Evolutionary conservation across 257 asterid genomes (phyloP).

Genomic region (Solanum lycopersicoides): DNA sequence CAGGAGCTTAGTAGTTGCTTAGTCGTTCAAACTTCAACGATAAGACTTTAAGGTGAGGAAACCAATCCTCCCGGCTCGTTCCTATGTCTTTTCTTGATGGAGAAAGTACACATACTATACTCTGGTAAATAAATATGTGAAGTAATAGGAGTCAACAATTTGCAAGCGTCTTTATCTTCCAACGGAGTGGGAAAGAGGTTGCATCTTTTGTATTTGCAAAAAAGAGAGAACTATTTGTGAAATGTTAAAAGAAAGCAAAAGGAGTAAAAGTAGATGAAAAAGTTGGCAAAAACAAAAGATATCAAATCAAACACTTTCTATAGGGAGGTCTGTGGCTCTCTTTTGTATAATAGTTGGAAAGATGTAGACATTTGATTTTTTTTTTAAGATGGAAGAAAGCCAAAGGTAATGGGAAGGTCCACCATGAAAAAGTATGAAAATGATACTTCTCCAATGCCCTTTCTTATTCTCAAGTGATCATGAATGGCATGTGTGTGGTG

Average conservation of each 20-base stretch:
- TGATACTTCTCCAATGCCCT: not conserved
- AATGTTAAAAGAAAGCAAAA: not conserved
- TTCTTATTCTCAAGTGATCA: slow-evolving; percentile 11
- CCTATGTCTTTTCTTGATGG: not conserved
- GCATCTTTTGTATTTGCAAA: not conserved
- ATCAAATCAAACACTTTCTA: slow-evolving; percentile 57
- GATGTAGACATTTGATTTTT: not conserved
- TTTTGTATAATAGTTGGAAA: not conserved
- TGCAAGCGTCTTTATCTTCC: slow-evolving; percentile 16
- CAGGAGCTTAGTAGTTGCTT: too few species aligned
- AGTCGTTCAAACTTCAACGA: too few species aligned
- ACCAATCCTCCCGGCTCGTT: not conserved
- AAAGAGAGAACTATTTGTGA: not conserved
- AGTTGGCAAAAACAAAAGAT: slow-evolving; percentile 34
- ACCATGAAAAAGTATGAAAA: not conserved
- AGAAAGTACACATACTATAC: not conserved
- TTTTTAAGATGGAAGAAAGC: not conserved
- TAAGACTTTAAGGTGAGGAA: not conserved
- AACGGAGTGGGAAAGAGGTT: slow-evolving; percentile 38
- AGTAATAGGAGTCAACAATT: slow-evolving; percentile 6
- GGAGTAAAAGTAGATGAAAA: slow-evolving; percentile 27
- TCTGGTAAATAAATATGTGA: not conserved
- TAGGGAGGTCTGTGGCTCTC: not conserved
- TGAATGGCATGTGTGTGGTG: slow-evolving; percentile 11
- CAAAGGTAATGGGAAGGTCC: not conserved